Conservation (phyloP, 768 basidiomycete species). For the Paxillus ammoniavirescens region DNA sequence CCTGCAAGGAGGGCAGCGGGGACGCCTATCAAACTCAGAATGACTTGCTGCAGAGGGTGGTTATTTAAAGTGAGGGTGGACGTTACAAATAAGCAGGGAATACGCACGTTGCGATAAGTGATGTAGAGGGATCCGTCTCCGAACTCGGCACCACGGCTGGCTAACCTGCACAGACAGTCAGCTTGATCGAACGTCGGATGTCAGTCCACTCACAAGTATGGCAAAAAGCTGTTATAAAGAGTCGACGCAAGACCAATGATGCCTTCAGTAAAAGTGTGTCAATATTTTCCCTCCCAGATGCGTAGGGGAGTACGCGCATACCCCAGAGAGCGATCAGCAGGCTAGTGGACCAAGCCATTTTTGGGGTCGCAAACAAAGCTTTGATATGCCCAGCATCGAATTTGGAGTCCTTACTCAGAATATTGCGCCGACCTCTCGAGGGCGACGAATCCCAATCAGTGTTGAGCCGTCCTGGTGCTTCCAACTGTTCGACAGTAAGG, state of each 20-base stretch:
- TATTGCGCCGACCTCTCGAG: slow-evolving; percentile 14
- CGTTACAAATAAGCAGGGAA: too few relatives aligned
- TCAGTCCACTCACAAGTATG: slow-evolving; percentile 43
- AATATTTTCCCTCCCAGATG: not conserved
- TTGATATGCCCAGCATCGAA: slow-evolving; percentile 47
- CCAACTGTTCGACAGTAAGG: slow-evolving; percentile 46
- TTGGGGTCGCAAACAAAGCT: slow-evolving; percentile 59
- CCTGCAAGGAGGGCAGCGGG: slow-evolving; percentile 74
- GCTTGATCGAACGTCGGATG: not conserved
- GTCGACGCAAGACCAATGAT: slow-evolving; percentile 76
- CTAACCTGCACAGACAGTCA: slow-evolving; percentile 39
- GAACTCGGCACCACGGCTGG: slow-evolving; percentile 62
- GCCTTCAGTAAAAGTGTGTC: slow-evolving; percentile 35
- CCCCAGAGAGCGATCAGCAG: slow-evolving; percentile 49
- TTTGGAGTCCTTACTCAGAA: slow-evolving; percentile 41
- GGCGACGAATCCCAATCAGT: slow-evolving; percentile 7
- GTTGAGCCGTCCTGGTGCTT: slow-evolving; percentile 26
- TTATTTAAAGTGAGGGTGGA: not conserved
- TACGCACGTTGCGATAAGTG: slow-evolving; percentile 67
- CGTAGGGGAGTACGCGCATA: slow-evolving; percentile 28
- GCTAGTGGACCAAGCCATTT: slow-evolving; percentile 64
- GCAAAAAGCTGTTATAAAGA: slow-evolving; percentile 55
- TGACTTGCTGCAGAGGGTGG: slow-evolving; percentile 52
- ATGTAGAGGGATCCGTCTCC: slow-evolving; percentile 69
- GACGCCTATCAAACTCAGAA: slow-evolving; percentile 64